A percentile compares a stretch with the other conserved stretches of the same genome.
Evolutionary conservation across 2,329 filamentous ascomycete species (phyloP).

Genomic region (Stagonosporopsis chrysanthemi): DNA sequence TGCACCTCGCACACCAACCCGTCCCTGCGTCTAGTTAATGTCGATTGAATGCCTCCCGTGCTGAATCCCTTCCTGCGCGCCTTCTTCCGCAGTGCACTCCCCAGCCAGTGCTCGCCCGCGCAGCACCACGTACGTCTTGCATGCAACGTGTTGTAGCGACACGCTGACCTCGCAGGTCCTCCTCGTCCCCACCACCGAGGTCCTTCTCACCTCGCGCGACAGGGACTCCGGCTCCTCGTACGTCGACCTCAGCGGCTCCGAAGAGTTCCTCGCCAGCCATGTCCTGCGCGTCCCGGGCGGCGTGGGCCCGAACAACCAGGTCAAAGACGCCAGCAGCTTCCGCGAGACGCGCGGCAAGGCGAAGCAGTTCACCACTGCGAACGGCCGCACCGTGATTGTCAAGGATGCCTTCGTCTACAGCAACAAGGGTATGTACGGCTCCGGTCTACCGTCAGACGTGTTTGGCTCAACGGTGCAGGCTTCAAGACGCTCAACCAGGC

Average conservation of each 20-base stretch:
- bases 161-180: constrained; percentile 64
- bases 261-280: constrained; percentile 97
- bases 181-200: constrained; percentile 91
- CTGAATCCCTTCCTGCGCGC: constrained; percentile 98
- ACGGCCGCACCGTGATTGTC: constrained; percentile 90
- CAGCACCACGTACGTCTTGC: constrained; percentile 79
- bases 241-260: constrained; percentile 82
- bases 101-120: constrained; percentile 87
- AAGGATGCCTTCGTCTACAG: constrained; percentile 94
- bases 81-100: constrained; percentile 97
- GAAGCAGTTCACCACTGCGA: constrained; percentile 90
- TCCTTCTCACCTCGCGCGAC: constrained; percentile 86
- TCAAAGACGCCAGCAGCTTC: constrained; percentile 63
- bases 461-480: constrained; percentile 60
- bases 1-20: constrained; percentile 35
- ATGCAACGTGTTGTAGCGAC: no score
- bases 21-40: constrained; percentile 33
- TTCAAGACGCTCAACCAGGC: constrained; percentile 93
- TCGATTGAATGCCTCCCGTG: constrained; percentile 84
- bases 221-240: constrained; percentile 80
- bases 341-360: constrained; percentile 91
- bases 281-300: constrained; percentile 80
- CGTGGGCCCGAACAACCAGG: constrained; percentile 54
- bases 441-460: background rate
- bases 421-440: constrained; percentile 77